Evolutionary conservation across 495 filamentous ascomycete genomes (phyloP).

Genomic region (Podospora tetraspora): DNA sequence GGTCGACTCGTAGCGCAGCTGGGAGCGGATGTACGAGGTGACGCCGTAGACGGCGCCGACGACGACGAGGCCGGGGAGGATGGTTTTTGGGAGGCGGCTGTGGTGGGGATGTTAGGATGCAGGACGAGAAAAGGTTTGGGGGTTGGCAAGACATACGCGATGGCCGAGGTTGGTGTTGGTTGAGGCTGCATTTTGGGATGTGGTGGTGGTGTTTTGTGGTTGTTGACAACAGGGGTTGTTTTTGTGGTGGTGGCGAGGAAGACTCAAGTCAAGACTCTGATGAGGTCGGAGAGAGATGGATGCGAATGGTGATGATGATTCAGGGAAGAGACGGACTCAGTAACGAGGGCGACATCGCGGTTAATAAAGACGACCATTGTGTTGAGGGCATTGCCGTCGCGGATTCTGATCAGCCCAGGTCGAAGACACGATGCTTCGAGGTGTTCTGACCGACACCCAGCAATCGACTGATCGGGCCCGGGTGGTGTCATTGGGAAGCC

Average conservation of each 20-base stretch:
- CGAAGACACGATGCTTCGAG: neutral
- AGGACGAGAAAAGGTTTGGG: no score
- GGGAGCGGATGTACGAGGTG: constrained; percentile 28
- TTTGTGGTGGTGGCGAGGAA: neutral
- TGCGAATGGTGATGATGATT: neutral
- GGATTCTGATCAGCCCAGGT: neutral
- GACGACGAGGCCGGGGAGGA: neutral
- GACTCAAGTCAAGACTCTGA: neutral
- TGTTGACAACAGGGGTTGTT: neutral
- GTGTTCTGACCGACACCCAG: neutral
- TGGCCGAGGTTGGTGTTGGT: neutral
- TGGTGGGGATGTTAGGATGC: neutral
- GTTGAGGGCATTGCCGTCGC: neutral
- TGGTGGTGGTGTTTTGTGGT: neutral
- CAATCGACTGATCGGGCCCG: neutral
- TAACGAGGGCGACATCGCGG: neutral
- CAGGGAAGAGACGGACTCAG: neutral
- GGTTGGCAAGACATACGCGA: neutral
- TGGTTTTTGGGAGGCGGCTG: neutral
- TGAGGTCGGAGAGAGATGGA: neutral
- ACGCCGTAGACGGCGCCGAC: constrained; percentile 24
- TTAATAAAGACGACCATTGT: neutral
- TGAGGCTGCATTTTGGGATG: neutral
- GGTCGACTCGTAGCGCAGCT: constrained; percentile 29
- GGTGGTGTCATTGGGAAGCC: neutral